phyloP scores from a whole-genome alignment of 768 basidiomycete species.

The Calocybe gangraenosa region DNA sequence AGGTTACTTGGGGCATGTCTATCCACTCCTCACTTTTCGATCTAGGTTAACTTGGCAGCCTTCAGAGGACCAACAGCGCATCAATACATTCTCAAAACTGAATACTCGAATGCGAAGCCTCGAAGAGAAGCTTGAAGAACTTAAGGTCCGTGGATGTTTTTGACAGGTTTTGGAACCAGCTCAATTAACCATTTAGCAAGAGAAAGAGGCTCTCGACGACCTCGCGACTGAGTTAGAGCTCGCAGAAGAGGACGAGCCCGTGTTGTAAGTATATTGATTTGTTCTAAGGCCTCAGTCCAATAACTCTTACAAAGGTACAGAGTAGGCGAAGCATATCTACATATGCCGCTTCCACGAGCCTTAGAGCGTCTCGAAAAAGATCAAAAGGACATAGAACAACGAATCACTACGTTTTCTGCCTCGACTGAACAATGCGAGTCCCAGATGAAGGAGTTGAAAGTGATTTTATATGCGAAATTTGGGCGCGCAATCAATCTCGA shows the following conservation, averaged over 20 bases:
- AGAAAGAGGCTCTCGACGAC: slow-evolving; percentile 93
- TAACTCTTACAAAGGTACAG: slow-evolving; percentile 61
- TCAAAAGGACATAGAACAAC: slow-evolving; percentile 51
- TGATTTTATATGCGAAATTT: slow-evolving; percentile 84
- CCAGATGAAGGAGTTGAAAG: slow-evolving; percentile 79
- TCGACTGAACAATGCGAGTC: slow-evolving; percentile 63
- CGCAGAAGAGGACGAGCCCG: slow-evolving; percentile 76
- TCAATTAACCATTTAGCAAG: slow-evolving; percentile 55
- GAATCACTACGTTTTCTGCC: slow-evolving; percentile 45
- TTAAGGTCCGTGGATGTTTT: slow-evolving; percentile 55
- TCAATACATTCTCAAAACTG: slow-evolving; percentile 89
- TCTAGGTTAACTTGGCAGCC: slow-evolving; percentile 6
- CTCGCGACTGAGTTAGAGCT: slow-evolving; percentile 84
- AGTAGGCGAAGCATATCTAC: slow-evolving; percentile 86
- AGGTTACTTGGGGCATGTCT: slow-evolving; percentile 79
- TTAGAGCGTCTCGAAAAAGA: slow-evolving; percentile 69
- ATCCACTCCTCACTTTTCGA: not conserved
- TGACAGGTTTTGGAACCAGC: not conserved
- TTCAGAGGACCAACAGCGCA: slow-evolving; percentile 81
- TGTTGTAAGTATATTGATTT: slow-evolving; percentile 58
- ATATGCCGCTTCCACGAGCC: slow-evolving; percentile 67
- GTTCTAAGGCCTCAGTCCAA: not conserved
- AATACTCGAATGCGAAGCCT: slow-evolving; percentile 73
- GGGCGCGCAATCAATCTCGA: slow-evolving; percentile 92
- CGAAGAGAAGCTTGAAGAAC: slow-evolving; percentile 64